phyloP scores from a whole-genome alignment of 2,329 filamentous ascomycete species.

The Ophiostoma populinum region DNA sequence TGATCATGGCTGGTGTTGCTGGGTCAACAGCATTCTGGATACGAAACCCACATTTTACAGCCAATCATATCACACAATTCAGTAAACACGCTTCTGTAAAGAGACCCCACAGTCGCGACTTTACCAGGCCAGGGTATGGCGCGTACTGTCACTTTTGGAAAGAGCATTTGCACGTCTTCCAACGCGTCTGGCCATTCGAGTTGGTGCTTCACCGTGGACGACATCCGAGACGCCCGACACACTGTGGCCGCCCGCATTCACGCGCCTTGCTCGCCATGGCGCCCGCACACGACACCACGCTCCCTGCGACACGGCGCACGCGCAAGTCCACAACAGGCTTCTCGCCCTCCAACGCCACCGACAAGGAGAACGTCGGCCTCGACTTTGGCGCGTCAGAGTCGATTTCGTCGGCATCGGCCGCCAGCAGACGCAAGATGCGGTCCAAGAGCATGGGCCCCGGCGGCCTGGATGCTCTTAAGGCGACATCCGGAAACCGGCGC shows the following conservation, averaged over 20 bases:
- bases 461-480: slow-evolving; percentile 65
- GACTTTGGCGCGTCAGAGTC: slow-evolving; percentile 30
- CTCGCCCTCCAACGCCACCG: slow-evolving; percentile 35
- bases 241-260: no score
- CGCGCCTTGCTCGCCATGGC: slow-evolving; percentile 19
- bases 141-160: background rate
- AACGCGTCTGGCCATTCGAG: no score
- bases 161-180: background rate
- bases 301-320: slow-evolving; percentile 37
- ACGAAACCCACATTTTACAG: no score
- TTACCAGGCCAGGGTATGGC: slow-evolving; percentile 3
- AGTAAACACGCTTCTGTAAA: slow-evolving; percentile 10
- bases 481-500: slow-evolving; percentile 57
- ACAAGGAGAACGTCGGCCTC: slow-evolving; percentile 65
- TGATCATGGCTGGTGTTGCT: no score
- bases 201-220: no score
- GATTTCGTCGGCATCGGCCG: slow-evolving; percentile 25
- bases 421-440: slow-evolving; percentile 51
- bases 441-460: slow-evolving; percentile 95
- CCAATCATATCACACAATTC: background rate
- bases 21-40: slow-evolving; percentile 11
- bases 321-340: slow-evolving; percentile 56
- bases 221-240: no score
- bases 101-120: slow-evolving; percentile 9
- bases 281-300: slow-evolving; percentile 26